Evolutionary conservation across 2,329 filamentous ascomycete species (phyloP).

Genomic region (Phialophora expanda): DNA sequence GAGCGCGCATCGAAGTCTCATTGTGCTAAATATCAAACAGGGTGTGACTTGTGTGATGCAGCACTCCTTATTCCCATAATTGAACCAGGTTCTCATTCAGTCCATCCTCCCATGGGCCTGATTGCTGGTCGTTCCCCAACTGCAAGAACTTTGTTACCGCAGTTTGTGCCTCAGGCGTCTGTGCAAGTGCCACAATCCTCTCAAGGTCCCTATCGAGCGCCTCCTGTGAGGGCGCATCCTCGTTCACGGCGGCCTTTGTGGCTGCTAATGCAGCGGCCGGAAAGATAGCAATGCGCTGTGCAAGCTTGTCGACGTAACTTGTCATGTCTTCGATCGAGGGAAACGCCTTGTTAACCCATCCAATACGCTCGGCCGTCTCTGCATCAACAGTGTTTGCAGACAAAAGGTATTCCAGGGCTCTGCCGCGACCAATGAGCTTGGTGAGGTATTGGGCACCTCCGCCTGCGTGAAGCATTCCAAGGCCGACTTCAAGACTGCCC

Average conservation of each 20-base stretch:
- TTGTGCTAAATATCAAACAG: not conserved
- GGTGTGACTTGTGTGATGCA: not conserved
- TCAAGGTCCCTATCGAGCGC: slow-evolving; percentile 14
- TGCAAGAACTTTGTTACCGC: slow-evolving; percentile 15
- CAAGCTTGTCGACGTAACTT: slow-evolving; percentile 17
- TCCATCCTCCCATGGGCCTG: slow-evolving; percentile 12
- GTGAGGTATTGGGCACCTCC: slow-evolving; percentile 20
- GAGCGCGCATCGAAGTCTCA: not conserved
- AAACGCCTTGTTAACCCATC: not conserved
- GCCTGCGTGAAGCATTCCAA: slow-evolving; percentile 5
- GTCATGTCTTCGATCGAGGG: slow-evolving; percentile 8
- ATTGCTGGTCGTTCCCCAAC: slow-evolving; percentile 13
- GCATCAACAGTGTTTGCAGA: slow-evolving; percentile 16
- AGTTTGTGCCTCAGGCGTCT: slow-evolving; percentile 16
- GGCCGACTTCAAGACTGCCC: slow-evolving; percentile 12
- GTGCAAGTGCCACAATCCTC: slow-evolving; percentile 1
- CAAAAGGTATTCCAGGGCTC: slow-evolving; percentile 18
- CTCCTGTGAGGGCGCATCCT: slow-evolving; percentile 7
- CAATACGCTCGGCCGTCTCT: slow-evolving; percentile 18
- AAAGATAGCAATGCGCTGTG: slow-evolving; percentile 18
- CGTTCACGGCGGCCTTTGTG: slow-evolving; percentile 21
- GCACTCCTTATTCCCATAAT: slow-evolving; percentile 2
- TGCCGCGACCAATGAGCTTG: slow-evolving; percentile 15
- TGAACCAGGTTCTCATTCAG: slow-evolving; percentile 17
- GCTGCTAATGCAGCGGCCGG: slow-evolving; percentile 3